Evolutionary conservation across 2,329 filamentous ascomycete genomes (phyloP), one percentile per base, ranked within the genome.

Genomic region (Alternaria sp.): DNA sequence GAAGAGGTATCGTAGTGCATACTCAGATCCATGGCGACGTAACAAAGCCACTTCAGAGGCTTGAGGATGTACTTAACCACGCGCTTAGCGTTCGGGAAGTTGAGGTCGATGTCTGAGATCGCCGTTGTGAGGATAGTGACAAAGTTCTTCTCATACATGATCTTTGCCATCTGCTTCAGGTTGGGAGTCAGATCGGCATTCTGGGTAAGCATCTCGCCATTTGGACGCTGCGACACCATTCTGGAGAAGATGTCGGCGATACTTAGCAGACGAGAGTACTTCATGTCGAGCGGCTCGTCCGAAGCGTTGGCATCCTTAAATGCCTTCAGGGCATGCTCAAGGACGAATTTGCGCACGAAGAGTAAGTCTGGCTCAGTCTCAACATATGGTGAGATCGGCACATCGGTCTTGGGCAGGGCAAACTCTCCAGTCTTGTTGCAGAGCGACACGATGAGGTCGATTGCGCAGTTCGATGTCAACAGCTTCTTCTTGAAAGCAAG

Each of bases 61-160:
- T 92, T 91, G 46, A 99, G 85, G 54, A 99, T 97, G 78, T 97
- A 96, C 81, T 98, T 99, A 73, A 99, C 93, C 14, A 94, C 94
- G 48, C 94, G 89, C 82, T 97, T 97, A 16, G 96, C 92, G 27
- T 92, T 91, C 0, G 94, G 94, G 79, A 96, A 97, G 69, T 96
- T 97, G 63, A 99, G 87, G 76, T 97, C 95, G 61, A 99, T 91
- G 72, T 99, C 96, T 18, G 95, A 93, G 70, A 99, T 94, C 1
- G 96, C 97, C 12, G 90, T 88, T 2, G 95, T 98, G 60, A 99
- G 82, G 49, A 94, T 91, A 25, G 92, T 87, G 63, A 98, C 90
- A 76, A 95, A 97, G 57, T 96, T 93, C 82, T 98, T 99, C 81
- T 99, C 95, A 72, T 97, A 98, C 95, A 99, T 99, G 62, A 97